A percentile compares a stretch with the other conserved stretches of the same genome.
These are phyloP conservation scores for Leccinum incarnatum DNA, from an alignment of 768 basidiomycete genomes.

Conservation along the genomic window DNA sequence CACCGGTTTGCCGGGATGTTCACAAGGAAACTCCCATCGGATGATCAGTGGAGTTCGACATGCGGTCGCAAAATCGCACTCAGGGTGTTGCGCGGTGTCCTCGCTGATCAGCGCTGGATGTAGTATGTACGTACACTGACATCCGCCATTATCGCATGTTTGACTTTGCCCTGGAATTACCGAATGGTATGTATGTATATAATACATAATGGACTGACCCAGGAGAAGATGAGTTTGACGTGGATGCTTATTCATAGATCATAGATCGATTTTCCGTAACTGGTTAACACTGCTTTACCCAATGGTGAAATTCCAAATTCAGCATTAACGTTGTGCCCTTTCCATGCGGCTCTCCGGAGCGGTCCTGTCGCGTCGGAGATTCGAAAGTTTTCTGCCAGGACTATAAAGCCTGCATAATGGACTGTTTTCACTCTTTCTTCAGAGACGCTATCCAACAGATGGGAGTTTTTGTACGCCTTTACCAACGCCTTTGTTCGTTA, in stretches of 20 bases:
- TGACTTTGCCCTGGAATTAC: background rate
- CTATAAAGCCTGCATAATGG: slow-evolving; percentile 19
- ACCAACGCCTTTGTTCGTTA: slow-evolving; percentile 28
- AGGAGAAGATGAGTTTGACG: background rate
- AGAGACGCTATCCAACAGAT: slow-evolving; percentile 33
- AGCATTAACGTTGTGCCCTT: background rate
- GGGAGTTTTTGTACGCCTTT: slow-evolving; percentile 31
- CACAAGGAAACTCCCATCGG: background rate
- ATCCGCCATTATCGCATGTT: background rate
- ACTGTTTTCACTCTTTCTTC: slow-evolving; percentile 1
- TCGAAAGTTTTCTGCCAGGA: slow-evolving; percentile 10
- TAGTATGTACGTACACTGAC: background rate
- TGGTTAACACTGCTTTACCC: background rate
- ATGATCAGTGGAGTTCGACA: background rate
- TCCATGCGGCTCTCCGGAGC: slow-evolving; percentile 14
- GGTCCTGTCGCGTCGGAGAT: slow-evolving; percentile 28
- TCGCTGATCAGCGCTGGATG: background rate
- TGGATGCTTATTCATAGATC: background rate
- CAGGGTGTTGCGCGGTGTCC: background rate
- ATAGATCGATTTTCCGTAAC: slow-evolving; percentile 10
- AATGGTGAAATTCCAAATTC: slow-evolving; percentile 24
- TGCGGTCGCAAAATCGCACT: background rate
- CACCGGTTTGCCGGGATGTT: background rate
- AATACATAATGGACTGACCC: background rate
- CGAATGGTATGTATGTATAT: background rate